Conservation (phyloP, 176 grass and related monocot genomes). For the Pontederia crassipes region DNA sequence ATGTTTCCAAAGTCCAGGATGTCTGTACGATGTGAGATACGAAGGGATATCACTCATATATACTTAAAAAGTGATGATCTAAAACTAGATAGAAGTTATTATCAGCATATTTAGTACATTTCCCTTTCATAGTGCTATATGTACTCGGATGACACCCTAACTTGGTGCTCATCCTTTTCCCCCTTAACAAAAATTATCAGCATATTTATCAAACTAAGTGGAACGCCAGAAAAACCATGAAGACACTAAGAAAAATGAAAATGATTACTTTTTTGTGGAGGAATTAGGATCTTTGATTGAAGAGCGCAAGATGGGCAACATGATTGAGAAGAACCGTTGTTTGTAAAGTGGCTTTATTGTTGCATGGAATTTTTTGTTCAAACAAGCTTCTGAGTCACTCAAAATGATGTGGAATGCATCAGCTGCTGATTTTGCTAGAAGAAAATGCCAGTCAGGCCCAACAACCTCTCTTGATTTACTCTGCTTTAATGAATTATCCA, state of each 20-base stretch:
- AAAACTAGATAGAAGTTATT: too few relatives aligned
- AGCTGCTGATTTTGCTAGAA: conserved; percentile 48
- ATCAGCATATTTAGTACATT: too few relatives aligned
- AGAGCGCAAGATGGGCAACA: conserved; percentile 62
- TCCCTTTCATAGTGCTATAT: too few relatives aligned
- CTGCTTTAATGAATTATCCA: conserved; percentile 3
- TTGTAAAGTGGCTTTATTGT: conserved; percentile 90
- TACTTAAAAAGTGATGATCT: background rate
- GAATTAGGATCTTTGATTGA: conserved; percentile 55
- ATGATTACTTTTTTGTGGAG: conserved; percentile 39
- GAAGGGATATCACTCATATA: too few relatives aligned
- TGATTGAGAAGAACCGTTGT: conserved; percentile 85
- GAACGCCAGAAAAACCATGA: conserved; percentile 4
- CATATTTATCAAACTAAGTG: conserved; percentile 9
- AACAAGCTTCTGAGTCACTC: conserved; percentile 77
- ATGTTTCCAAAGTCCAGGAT: too few relatives aligned
- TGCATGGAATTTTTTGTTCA: conserved; percentile 89
- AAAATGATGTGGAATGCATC: conserved; percentile 80
- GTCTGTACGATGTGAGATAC: too few relatives aligned
- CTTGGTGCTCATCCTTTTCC: too few relatives aligned
- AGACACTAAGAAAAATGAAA: background rate
- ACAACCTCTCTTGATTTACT: conserved; percentile 15
- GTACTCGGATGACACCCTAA: too few relatives aligned
- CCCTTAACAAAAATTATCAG: background rate
- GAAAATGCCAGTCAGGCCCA: conserved; percentile 21